phyloP scores from a whole-genome alignment of 2,329 filamentous ascomycete genomes.

The Xylariaceae sp. region DNA sequence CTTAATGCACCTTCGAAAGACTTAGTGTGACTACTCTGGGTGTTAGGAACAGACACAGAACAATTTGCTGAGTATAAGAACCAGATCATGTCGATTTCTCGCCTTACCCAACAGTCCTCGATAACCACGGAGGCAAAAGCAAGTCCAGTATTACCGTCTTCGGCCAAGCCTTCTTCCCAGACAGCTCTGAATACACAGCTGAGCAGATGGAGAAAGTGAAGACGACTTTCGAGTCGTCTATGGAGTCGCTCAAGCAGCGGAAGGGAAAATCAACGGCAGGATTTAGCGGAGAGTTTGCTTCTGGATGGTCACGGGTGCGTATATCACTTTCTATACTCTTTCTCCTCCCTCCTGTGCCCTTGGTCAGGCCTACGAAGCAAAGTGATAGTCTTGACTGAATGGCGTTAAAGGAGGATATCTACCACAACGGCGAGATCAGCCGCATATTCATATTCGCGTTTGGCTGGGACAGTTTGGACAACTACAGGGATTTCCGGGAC shows the following conservation, averaged over 20 bases:
- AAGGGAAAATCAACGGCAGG: slow-evolving; percentile 1
- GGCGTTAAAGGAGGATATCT: slow-evolving; percentile 17
- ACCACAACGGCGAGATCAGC: slow-evolving; percentile 14
- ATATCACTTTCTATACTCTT: too few relatives aligned
- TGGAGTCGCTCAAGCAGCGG: not conserved
- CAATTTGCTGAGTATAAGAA: too few relatives aligned
- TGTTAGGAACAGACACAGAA: too few relatives aligned
- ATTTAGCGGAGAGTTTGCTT: slow-evolving; percentile 13
- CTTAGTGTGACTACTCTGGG: too few relatives aligned
- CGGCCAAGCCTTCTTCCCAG: slow-evolving; percentile 19
- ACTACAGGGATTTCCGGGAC: slow-evolving; percentile 14
- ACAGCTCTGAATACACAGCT: not conserved
- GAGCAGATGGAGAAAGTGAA: slow-evolving; percentile 1
- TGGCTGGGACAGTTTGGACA: slow-evolving; percentile 23
- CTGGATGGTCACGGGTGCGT: slow-evolving; percentile 17
- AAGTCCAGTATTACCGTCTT: slow-evolving; percentile 17
- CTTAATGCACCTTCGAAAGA: too few relatives aligned
- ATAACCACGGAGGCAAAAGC: slow-evolving; percentile 6
- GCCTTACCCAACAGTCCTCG: slow-evolving; percentile 16
- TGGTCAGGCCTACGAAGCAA: too few relatives aligned
- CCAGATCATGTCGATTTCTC: slow-evolving; percentile 20
- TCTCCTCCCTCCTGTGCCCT: too few relatives aligned
- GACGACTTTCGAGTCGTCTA: slow-evolving; percentile 6
- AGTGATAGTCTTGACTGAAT: too few relatives aligned
- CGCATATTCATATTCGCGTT: slow-evolving; percentile 17